These are phyloP conservation scores for Boechera retrofracta DNA, from an alignment of 345 rosid species.

Conservation along the genomic window DNA sequence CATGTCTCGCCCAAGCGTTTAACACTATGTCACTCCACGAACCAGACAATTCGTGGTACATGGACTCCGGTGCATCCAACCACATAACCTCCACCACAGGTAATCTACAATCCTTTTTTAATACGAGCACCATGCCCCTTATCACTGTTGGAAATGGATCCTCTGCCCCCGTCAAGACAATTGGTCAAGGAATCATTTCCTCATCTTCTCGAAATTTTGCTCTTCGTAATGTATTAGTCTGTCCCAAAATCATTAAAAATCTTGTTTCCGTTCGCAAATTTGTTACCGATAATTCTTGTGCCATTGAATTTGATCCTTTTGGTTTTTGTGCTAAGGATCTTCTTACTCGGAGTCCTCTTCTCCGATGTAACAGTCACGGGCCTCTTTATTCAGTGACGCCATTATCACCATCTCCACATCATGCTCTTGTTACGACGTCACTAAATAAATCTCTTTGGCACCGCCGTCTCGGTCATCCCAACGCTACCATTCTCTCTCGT, in stretches of 20 bases:
- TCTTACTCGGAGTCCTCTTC: neutral
- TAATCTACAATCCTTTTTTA: neutral
- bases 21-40: neutral
- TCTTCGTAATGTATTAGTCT: neutral
- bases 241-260: neutral
- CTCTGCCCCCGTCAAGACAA: neutral
- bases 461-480: neutral
- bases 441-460: neutral
- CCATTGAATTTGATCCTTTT: neutral
- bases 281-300: neutral
- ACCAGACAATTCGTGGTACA: neutral
- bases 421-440: neutral
- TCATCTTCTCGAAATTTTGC: neutral
- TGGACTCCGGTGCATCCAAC: neutral
- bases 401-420: neutral
- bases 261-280: neutral
- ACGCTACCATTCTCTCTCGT: fast-evolving
- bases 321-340: neutral
- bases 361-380: neutral
- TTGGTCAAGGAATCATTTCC: neutral
- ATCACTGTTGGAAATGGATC: neutral
- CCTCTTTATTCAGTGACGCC: neutral
- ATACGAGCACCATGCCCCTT: neutral
- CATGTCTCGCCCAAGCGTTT: neutral
- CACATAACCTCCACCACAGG: neutral